Base-by-base conservation (phyloP, 1,139 yeast species). In the Hansenula sp. region DNA sequence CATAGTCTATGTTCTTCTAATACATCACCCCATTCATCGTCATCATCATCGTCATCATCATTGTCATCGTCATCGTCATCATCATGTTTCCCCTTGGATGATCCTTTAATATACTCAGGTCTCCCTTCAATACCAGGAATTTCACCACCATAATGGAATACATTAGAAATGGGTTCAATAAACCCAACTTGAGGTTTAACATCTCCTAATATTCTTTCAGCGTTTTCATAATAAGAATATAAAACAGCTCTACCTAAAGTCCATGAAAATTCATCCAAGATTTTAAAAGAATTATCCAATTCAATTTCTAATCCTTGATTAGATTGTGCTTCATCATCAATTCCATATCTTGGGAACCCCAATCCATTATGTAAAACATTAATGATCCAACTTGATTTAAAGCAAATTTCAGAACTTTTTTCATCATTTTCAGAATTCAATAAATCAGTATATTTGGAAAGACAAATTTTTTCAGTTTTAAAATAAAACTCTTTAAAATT, bases 221-320 rank as follows among this genome's bases (percentile, higher is more conserved):
- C 59, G 56, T 66, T 50, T 63, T 63, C 64, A 33, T 63, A 58
- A 11, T 74, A 64, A 0, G 74, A 70, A 57, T 87, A 87, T 25
- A 88, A 61, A 5, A 87, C 62, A 3, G 94, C 95, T 42, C 91
- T 70, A 2, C 96, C 96, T 39, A 87, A 65, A 0, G 96, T 86
- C 96, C 96, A 88, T 1, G 93, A 78, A 48, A 85, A 83, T 33
- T 82, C 79, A 48, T 84, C 86, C 17, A 82, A 80, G 18, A 85
- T 70, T 47, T 76, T 79, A 46, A 87, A 72, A 0, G 85, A 71
- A 43, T 76, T 70, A 58, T 65, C 70, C 34, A 58, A 57, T 13
- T 57, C 60, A n/a, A n/a, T n/a, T n/a, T n/a, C n/a, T n/a, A n/a
- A n/a, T n/a, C n/a, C n/a, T n/a, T n/a, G n/a, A n/a, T n/a, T n/a